Percentiles rank a stretch among this genome's conserved stretches.
Conservation (phyloP, 768 basidiomycete genomes). For the Asterophora lycoperdoides region DNA sequence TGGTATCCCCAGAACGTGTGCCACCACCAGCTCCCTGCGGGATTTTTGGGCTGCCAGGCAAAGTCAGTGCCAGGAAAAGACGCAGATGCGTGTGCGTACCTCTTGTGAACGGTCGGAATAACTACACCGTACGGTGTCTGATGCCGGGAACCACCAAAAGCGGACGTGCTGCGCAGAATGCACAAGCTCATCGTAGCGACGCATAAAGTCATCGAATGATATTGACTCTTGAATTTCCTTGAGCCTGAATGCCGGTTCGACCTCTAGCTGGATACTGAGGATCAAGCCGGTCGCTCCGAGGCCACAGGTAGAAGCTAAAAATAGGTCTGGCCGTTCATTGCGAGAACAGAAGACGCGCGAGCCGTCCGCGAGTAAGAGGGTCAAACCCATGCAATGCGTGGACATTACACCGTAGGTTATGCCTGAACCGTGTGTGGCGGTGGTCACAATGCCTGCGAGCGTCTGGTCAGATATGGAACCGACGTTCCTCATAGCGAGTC, state of each 20-base stretch:
- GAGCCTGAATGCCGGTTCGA: constrained; percentile 80
- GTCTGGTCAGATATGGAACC: constrained; percentile 98
- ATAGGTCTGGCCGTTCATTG: constrained; percentile 64
- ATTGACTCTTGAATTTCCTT: constrained; percentile 64
- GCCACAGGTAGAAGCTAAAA: constrained; percentile 86
- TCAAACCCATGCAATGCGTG: constrained; percentile 70
- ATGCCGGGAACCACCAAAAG: constrained; percentile 92
- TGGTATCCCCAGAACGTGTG: constrained; percentile 73
- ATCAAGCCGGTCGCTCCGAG: constrained; percentile 90
- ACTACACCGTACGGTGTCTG: constrained; percentile 66
- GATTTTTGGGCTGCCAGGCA: constrained; percentile 43
- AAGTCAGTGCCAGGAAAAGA: constrained; percentile 4
- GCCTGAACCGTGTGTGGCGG: constrained; percentile 94
- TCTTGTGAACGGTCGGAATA: constrained; percentile 71
- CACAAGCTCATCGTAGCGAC: constrained; percentile 51
- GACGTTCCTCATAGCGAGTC: constrained; percentile 85
- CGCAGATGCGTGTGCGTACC: constrained; percentile 39
- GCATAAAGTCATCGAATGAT: constrained; percentile 59
- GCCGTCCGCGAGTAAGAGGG: constrained; percentile 75
- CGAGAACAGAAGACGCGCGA: constrained; percentile 64
- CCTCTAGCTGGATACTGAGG: constrained; percentile 67
- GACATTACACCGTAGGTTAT: constrained; percentile 76
- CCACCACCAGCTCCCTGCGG: constrained; percentile 62
- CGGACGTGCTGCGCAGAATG: constrained; percentile 82
- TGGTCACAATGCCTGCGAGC: constrained; percentile 86